Base-by-base conservation (phyloP, 441 rosid species). In the Brassica hybrid region DNA sequence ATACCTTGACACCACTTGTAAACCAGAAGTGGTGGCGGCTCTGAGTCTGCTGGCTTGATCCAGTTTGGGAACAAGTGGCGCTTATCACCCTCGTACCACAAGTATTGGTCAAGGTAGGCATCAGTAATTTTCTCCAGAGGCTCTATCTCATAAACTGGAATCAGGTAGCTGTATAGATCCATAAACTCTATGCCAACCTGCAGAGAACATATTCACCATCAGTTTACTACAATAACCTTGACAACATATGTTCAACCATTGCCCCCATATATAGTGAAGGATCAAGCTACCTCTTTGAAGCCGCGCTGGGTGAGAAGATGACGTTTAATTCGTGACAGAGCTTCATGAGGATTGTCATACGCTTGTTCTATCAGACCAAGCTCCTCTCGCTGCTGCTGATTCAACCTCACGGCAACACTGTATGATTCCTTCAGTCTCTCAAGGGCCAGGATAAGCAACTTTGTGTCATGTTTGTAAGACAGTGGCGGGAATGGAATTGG, bases 1-100 rank as follows among this genome's bases (percentile, higher is more conserved):
- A 96, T 94, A 65, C 99, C 99, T 80, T 96, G 99, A 77, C 99
- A 96, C 99, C 98, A 96, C 80, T 96, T 96, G 80, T 96, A 96
- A 60, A 96, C 99, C 83, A 96, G 84, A 78, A 96, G 91, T 4
- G 99, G 99, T 16, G 99, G 98, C 4, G 99, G 99, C 84, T 96
- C 99, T 2, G 98, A 94, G 88, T 96, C 99, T 19, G 99, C 99
- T 81, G 98, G 99, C 85, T 96, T 96, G 67, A 96, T 92, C 99
- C 99, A 96, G 84, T 96, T 96, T 63, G 99, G 98, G 78, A 96
- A 96, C 78, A 96, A 91, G 78, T 94, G 99, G 48, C 99, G 98
- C 86, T 96, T 94, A 78, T 96, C 98, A 25, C 97, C 97, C 84
- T 96, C 99, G 74, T 94, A 96, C 99, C 99, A 96, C 83, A 94